Percentiles rank a stretch among this genome's conserved stretches.
Conservation (phyloP, 192 early-diverging fungal species). For the Anaeromyces robustus region DNA sequence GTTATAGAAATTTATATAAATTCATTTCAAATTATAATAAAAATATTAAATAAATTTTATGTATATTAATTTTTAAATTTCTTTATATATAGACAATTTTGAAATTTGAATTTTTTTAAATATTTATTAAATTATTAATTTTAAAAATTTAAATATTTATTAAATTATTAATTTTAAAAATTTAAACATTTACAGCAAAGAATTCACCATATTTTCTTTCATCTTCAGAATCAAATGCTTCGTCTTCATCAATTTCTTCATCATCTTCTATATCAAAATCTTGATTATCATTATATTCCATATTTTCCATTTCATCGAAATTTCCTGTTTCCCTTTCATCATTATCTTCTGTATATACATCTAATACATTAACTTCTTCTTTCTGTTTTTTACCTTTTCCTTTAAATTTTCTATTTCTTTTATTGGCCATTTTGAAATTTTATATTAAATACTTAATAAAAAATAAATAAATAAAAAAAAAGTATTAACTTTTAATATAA, state of each 20-base stretch:
- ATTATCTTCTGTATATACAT: background rate
- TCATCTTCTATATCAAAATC: background rate
- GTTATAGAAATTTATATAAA: too few relatives aligned
- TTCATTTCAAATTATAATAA: too few relatives aligned
- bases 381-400: background rate
- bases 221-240: background rate
- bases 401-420: background rate
- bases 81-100: too few relatives aligned
- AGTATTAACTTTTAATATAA: too few relatives aligned
- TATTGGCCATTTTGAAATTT: background rate
- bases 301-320: background rate
- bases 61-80: too few relatives aligned
- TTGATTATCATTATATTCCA: background rate
- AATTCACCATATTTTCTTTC: background rate
- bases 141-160: too few relatives aligned
- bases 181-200: background rate
- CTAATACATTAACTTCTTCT: background rate
- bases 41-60: too few relatives aligned
- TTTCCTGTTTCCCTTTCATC: background rate
- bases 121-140: too few relatives aligned
- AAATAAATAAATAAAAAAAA: background rate
- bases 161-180: too few relatives aligned
- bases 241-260: background rate
- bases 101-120: too few relatives aligned
- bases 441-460: too few relatives aligned